A percentile compares a stretch with the other conserved stretches of the same genome.
These are phyloP conservation scores for Aspergillus sp. DNA, from an alignment of 2,329 filamentous ascomycete genomes.

Conservation along the genomic window DNA sequence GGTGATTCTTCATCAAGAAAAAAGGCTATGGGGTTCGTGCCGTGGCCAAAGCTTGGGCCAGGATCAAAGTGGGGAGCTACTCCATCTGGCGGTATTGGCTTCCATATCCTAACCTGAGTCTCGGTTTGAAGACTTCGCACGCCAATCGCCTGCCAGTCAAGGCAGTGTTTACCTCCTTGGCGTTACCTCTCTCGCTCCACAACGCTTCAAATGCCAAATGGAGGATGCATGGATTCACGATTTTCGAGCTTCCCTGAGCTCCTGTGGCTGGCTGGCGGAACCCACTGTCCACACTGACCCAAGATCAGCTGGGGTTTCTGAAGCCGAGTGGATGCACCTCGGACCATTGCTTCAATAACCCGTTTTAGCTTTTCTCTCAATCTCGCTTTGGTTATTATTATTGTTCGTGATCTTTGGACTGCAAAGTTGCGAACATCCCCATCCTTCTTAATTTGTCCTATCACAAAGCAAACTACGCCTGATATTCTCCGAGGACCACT, in stretches of 20 bases:
- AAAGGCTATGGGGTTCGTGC: not conserved
- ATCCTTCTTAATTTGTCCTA: not conserved
- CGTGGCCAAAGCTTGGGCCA: slow-evolving; percentile 6
- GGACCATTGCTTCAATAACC: slow-evolving; percentile 6
- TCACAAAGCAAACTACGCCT: not conserved
- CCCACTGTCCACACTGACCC: slow-evolving; percentile 12
- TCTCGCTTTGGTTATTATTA: not conserved
- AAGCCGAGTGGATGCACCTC: slow-evolving; percentile 7
- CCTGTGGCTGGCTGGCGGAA: slow-evolving; percentile 25
- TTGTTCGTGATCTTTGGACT: slow-evolving; percentile 3
- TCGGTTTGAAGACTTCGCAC: slow-evolving; percentile 5
- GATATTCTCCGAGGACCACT: not conserved
- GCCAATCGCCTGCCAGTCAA: slow-evolving; percentile 12
- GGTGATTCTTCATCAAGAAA: not conserved
- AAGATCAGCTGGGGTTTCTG: slow-evolving; percentile 11
- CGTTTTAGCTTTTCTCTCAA: slow-evolving; percentile 4
- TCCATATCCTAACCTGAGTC: slow-evolving; percentile 8
- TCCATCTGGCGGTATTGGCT: slow-evolving; percentile 5
- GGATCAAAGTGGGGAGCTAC: not conserved
- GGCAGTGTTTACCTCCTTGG: slow-evolving; percentile 15
- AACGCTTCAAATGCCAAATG: slow-evolving; percentile 3
- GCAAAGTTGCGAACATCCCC: not conserved
- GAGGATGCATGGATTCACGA: not conserved
- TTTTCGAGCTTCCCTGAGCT: not conserved
- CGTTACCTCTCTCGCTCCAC: slow-evolving; percentile 7